Percentiles rank a stretch among this genome's conserved stretches.
Evolutionary conservation across 495 filamentous ascomycete genomes (phyloP).

Genomic region (Parathielavia hyrcaniae): DNA sequence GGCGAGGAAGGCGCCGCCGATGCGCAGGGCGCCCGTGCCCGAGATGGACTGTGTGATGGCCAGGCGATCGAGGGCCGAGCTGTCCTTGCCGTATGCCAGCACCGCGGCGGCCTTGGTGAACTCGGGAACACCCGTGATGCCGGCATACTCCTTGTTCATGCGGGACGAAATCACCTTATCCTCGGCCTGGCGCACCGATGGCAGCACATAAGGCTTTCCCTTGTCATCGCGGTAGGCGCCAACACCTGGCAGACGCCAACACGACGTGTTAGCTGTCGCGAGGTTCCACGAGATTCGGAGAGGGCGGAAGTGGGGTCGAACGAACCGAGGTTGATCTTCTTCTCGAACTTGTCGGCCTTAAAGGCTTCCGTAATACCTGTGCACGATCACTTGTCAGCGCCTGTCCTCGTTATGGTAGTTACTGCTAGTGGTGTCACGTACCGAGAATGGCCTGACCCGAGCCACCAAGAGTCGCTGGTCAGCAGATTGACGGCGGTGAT

Average conservation of each 20-base stretch:
- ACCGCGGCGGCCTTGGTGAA: slow-evolving; percentile 88
- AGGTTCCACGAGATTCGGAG: neutral
- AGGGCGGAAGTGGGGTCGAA: slow-evolving; percentile 3
- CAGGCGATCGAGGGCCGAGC: slow-evolving; percentile 68
- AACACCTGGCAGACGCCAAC: slow-evolving; percentile 48
- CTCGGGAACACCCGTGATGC: slow-evolving; percentile 88
- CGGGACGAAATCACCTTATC: slow-evolving; percentile 69
- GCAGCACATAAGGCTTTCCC: slow-evolving; percentile 95
- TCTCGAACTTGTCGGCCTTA: slow-evolving; percentile 84
- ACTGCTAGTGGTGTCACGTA: slow-evolving; percentile 34
- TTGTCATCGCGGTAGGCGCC: slow-evolving; percentile 87
- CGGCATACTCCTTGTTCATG: slow-evolving; percentile 95
- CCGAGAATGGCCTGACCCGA: slow-evolving; percentile 65
- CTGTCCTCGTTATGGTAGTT: neutral
- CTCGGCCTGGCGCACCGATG: slow-evolving; percentile 85
- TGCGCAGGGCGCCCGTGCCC: slow-evolving; percentile 89
- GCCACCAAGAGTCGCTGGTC: slow-evolving; percentile 14
- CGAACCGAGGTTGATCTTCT: slow-evolving; percentile 94
- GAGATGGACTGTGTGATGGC: slow-evolving; percentile 98
- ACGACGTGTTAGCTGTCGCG: slow-evolving; percentile 24
- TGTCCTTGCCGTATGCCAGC: slow-evolving; percentile 82
- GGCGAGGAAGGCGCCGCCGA: slow-evolving; percentile 87
- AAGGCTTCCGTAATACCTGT: slow-evolving; percentile 95
- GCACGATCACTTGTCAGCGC: slow-evolving; percentile 14
- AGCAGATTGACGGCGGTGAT: slow-evolving; percentile 9